These are phyloP conservation scores for Sutorius australiensis DNA, from an alignment of 768 basidiomycete species.

Conservation along the genomic window DNA sequence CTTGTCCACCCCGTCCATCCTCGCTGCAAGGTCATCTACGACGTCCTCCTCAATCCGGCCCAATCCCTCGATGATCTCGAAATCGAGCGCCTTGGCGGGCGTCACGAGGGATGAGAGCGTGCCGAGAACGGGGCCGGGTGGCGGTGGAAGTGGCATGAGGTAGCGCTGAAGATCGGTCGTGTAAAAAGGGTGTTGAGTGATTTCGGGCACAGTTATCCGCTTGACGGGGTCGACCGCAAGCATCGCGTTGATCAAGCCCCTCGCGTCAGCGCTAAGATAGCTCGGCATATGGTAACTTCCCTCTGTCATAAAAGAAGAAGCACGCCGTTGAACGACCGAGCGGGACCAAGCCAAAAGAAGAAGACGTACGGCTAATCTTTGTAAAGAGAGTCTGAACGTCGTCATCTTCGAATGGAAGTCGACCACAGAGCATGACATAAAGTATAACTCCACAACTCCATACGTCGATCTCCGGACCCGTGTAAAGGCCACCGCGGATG, in stretches of 20 bases:
- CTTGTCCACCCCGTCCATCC: slow-evolving; percentile 71
- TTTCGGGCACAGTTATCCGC: slow-evolving; percentile 90
- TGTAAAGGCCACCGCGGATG: slow-evolving; percentile 91
- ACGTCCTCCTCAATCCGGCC: slow-evolving; percentile 91
- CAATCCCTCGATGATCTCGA: slow-evolving; percentile 85
- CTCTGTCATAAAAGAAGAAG: slow-evolving; percentile 43
- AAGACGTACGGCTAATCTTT: slow-evolving; percentile 79
- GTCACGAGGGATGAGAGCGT: slow-evolving; percentile 69
- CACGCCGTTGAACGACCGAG: neutral
- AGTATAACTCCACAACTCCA: slow-evolving; percentile 99
- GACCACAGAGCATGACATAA: slow-evolving; percentile 95
- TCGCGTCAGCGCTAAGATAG: slow-evolving; percentile 76
- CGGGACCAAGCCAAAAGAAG: neutral
- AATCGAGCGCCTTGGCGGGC: slow-evolving; percentile 65
- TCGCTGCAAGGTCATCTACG: slow-evolving; percentile 71
- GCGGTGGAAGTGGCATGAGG: slow-evolving; percentile 76
- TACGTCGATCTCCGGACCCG: slow-evolving; percentile 97
- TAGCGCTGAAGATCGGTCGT: slow-evolving; percentile 81
- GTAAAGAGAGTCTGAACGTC: slow-evolving; percentile 90
- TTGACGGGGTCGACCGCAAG: slow-evolving; percentile 92
- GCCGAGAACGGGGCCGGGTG: slow-evolving; percentile 72
- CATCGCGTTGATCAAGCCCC: slow-evolving; percentile 80
- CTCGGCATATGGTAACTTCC: slow-evolving; percentile 83
- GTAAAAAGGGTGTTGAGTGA: slow-evolving; percentile 89
- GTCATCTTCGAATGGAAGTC: slow-evolving; percentile 96